phyloP scores from a whole-genome alignment of 768 basidiomycete genomes.

The Lepiota brunneoincarnata region DNA sequence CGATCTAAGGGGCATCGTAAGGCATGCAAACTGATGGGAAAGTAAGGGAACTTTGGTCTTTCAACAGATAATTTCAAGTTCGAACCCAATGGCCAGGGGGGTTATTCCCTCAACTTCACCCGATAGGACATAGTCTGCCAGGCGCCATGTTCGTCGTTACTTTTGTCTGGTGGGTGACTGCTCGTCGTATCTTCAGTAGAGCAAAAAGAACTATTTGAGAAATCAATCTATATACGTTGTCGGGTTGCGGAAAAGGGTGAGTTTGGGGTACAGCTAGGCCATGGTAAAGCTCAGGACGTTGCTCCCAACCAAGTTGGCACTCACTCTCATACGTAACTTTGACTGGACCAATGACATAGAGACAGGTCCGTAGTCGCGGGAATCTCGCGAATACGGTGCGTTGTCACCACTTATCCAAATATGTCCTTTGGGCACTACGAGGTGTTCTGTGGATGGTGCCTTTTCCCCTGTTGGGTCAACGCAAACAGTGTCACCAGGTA shows the following conservation, averaged over 20 bases:
- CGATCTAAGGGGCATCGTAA: background rate
- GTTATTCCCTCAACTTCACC: conserved; percentile 89
- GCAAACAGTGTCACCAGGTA: conserved; percentile 87
- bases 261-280: conserved; percentile 44
- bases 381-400: conserved; percentile 77
- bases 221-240: conserved; percentile 35
- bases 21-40: background rate
- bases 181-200: background rate
- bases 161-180: background rate
- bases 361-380: conserved; percentile 90
- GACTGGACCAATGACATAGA: conserved; percentile 76
- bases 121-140: conserved; percentile 30
- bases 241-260: conserved; percentile 41
- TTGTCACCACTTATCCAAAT: conserved; percentile 95
- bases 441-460: conserved; percentile 67
- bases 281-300: background rate
- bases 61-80: conserved; percentile 98
- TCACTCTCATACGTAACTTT: conserved; percentile 62
- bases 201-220: too few species aligned
- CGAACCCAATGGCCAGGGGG: conserved; percentile 90
- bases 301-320: conserved; percentile 16
- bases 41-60: conserved; percentile 84
- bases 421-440: conserved; percentile 80
- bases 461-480: conserved; percentile 78
- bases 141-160: background rate